Conservation (phyloP, 371 early-diverging fungal genomes). For the Actinomucor elegans region DNA sequence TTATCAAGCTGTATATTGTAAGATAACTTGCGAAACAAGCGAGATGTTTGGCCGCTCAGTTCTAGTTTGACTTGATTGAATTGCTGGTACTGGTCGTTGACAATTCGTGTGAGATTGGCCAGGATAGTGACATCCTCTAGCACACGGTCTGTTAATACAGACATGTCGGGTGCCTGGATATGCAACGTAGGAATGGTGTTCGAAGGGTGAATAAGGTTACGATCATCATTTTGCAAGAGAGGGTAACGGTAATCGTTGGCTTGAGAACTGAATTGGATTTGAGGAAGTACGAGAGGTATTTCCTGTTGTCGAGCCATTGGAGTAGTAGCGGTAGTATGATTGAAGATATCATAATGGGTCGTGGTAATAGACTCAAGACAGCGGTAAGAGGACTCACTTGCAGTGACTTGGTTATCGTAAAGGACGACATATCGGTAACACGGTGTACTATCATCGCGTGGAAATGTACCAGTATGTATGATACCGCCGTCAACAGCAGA, state of each 20-base stretch:
- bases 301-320: too few relatives aligned
- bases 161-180: conserved; percentile 16
- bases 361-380: too few relatives aligned
- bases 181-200: conserved; percentile 34
- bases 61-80: conserved; percentile 14
- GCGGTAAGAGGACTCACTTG: conserved; percentile 26
- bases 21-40: conserved; percentile 34
- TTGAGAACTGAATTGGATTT: background rate
- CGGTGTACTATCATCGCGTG: too few relatives aligned
- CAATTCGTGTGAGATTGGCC: conserved; percentile 34
- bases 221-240: too few relatives aligned
- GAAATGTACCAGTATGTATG: conserved; percentile 20
- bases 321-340: too few relatives aligned
- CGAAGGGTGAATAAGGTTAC: conserved; percentile 13
- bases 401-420: conserved; percentile 8
- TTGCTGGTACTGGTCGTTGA: background rate
- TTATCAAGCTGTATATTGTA: conserved; percentile 26
- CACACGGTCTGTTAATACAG: conserved; percentile 19
- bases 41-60: conserved; percentile 36
- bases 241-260: background rate
- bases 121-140: conserved; percentile 25
- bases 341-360: too few relatives aligned
- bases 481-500: too few relatives aligned
- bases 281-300: background rate
- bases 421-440: conserved; percentile 26